Evolutionary conservation across 2,329 filamentous ascomycete species (phyloP).

Genomic region (Verticillium dahliae): DNA sequence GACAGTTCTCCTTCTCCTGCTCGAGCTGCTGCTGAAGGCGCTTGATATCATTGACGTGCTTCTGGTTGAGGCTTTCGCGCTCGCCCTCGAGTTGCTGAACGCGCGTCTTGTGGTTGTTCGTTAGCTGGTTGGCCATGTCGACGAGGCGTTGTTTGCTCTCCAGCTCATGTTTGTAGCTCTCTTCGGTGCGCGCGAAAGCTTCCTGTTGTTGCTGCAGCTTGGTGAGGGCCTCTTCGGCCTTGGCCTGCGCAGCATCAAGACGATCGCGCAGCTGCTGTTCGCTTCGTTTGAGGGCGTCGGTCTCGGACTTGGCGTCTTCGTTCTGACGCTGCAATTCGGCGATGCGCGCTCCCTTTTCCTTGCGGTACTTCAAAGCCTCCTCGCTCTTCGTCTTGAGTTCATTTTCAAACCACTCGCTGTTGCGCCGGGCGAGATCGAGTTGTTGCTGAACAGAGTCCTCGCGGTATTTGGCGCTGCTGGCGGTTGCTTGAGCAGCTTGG

Average conservation of each 20-base stretch:
- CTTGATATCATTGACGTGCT: slow-evolving; percentile 54
- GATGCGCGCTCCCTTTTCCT: slow-evolving; percentile 88
- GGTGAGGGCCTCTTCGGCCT: slow-evolving; percentile 75
- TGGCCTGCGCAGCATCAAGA: slow-evolving; percentile 76
- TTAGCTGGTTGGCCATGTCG: slow-evolving; percentile 72
- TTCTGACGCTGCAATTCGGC: slow-evolving; percentile 81
- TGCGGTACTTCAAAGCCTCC: slow-evolving; percentile 84
- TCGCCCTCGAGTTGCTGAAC: slow-evolving; percentile 64
- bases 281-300: slow-evolving; percentile 71
- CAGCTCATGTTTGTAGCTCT: slow-evolving; percentile 80
- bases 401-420: slow-evolving; percentile 86
- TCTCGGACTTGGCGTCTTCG: slow-evolving; percentile 72
- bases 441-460: slow-evolving; percentile 89
- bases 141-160: slow-evolving; percentile 76
- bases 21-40: slow-evolving; percentile 52
- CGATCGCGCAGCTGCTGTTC: slow-evolving; percentile 76
- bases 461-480: slow-evolving; percentile 78
- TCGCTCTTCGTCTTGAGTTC: slow-evolving; percentile 86
- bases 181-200: slow-evolving; percentile 71
- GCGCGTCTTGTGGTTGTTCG: slow-evolving; percentile 63
- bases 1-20: slow-evolving; percentile 40
- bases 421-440: slow-evolving; percentile 78
- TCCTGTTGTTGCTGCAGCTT: slow-evolving; percentile 84
- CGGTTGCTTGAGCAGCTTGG: slow-evolving; percentile 73
- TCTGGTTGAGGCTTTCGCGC: slow-evolving; percentile 53